phyloP scores from a whole-genome alignment of 805 yeast species.

The Kluyveromyces nonfermentans region DNA sequence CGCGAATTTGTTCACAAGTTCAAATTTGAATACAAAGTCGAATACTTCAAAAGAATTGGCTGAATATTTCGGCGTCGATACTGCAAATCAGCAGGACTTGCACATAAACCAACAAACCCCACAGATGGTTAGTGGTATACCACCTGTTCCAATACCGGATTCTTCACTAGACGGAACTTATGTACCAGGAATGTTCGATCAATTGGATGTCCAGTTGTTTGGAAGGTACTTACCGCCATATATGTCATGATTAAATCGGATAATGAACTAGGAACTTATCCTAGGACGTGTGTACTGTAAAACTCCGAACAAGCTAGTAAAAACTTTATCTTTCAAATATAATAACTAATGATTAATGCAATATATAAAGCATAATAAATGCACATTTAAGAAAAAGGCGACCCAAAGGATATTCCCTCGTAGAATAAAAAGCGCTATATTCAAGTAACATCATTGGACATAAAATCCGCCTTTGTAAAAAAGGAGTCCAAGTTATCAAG shows the following conservation, averaged over 20 bases:
- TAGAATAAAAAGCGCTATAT: no score
- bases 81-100: constrained; percentile 4
- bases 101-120: constrained; percentile 24
- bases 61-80: constrained; percentile 6
- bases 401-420: background rate
- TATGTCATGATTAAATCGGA: constrained; percentile 35
- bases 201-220: constrained; percentile 73
- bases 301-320: background rate
- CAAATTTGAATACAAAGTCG: constrained; percentile 1
- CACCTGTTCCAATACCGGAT: constrained; percentile 1
- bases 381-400: background rate
- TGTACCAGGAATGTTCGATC: constrained; percentile 78
- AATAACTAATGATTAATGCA: background rate
- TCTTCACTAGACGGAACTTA: constrained; percentile 29
- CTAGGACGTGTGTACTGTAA: no score
- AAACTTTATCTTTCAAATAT: background rate
- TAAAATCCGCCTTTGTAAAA: constrained; percentile 53
- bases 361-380: background rate
- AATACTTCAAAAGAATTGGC: constrained; percentile 1
- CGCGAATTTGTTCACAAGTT: constrained; percentile 8
- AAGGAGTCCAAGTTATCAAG: constrained; percentile 82
- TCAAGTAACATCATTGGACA: constrained; percentile 2
- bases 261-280: background rate
- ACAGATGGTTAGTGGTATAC: constrained; percentile 2
- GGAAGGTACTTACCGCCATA: constrained; percentile 80